Evolutionary conservation across 148 eudicot genomes (phyloP).

Genomic region (Gaultheria prostrata): DNA sequence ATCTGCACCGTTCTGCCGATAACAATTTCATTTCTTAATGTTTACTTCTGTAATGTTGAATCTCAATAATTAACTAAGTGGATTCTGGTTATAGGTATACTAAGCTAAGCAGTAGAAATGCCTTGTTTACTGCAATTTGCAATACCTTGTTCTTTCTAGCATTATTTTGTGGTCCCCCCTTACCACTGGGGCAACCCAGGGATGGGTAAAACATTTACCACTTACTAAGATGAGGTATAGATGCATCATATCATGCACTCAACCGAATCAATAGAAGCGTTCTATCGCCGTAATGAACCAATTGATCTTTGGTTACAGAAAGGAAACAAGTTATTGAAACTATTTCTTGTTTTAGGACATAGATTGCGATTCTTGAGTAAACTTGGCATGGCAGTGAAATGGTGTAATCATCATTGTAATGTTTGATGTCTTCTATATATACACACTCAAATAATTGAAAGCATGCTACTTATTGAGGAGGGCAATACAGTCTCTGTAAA

Average conservation of each 20-base stretch:
- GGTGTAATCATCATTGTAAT: neutral
- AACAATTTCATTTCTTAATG: neutral
- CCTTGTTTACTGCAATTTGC: neutral
- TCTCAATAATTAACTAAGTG: neutral
- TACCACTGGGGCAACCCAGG: too few relatives aligned
- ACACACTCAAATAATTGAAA: neutral
- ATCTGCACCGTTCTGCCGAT: neutral
- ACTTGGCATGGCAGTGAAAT: neutral
- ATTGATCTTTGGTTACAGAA: neutral
- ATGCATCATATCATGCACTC: too few relatives aligned
- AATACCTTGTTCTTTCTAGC: neutral
- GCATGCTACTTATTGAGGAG: neutral
- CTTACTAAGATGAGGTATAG: too few relatives aligned
- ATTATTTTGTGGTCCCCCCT: too few relatives aligned
- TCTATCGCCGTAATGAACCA: neutral
- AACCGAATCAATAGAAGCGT: neutral
- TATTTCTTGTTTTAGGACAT: too few relatives aligned
- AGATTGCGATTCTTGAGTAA: neutral
- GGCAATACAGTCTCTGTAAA: too few relatives aligned
- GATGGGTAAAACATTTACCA: too few relatives aligned
- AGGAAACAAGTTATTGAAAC: too few relatives aligned
- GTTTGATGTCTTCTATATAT: neutral
- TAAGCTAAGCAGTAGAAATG: neutral
- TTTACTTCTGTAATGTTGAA: neutral
- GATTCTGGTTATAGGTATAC: neutral